Conservation (phyloP, 768 basidiomycete genomes). For the Mycena capillaripes region DNA sequence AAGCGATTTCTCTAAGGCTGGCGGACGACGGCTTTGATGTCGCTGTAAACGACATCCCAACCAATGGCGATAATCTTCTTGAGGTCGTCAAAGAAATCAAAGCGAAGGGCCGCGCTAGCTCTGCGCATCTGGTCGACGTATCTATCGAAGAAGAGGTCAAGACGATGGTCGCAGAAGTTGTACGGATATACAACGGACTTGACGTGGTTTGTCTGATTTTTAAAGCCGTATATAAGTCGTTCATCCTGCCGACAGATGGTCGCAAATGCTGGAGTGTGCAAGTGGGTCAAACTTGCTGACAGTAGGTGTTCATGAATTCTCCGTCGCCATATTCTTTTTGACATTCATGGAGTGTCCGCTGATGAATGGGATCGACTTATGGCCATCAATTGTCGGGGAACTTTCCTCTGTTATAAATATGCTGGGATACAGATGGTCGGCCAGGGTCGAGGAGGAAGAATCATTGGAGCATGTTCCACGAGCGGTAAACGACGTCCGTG, state of each 20-base stretch:
- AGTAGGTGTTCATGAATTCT: not conserved
- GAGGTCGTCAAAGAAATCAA: conserved; percentile 38
- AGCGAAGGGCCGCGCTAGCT: conserved; percentile 25
- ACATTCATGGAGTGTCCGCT: not conserved
- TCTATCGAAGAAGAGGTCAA: conserved; percentile 42
- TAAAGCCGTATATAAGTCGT: too few species aligned
- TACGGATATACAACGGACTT: conserved; percentile 6
- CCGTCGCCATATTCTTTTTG: not conserved
- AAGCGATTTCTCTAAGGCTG: conserved; percentile 54
- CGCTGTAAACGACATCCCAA: conserved; percentile 50
- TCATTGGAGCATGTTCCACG: conserved; percentile 46
- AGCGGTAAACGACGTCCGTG: conserved; percentile 25
- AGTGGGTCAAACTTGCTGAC: conserved; percentile 9
- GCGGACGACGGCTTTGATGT: conserved; percentile 56
- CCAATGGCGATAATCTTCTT: conserved; percentile 24
- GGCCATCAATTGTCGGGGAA: conserved; percentile 47
- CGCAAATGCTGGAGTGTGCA: conserved; percentile 43
- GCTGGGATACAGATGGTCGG: conserved; percentile 53
- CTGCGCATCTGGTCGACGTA: conserved; percentile 34
- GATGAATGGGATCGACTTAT: conserved; percentile 43
- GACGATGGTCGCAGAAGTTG: conserved; percentile 35
- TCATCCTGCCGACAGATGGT: conserved; percentile 35
- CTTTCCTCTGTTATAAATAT: conserved; percentile 54
- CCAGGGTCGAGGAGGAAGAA: conserved; percentile 51
- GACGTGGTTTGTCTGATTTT: conserved; percentile 31